A percentile compares a stretch with the other conserved stretches of the same genome.
phyloP scores from a whole-genome alignment of 1,139 yeast species.

The Kluyveromyces sp. region DNA sequence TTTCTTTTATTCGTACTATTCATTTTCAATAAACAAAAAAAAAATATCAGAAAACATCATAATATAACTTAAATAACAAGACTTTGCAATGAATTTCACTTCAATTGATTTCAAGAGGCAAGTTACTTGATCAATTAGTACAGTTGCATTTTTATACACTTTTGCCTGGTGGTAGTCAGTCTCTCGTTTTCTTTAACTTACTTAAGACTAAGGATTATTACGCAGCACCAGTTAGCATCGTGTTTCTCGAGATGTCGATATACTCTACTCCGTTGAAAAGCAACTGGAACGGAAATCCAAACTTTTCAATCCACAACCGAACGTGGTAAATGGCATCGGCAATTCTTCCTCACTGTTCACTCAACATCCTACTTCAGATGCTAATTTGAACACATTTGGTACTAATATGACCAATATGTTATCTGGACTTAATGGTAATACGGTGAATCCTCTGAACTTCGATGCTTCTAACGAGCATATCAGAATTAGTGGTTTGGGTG shows the following conservation, averaged over 20 bases:
- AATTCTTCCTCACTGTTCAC: neutral
- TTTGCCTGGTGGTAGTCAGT: no score
- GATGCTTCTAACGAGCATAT: slow-evolving; percentile 19
- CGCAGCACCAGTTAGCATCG: neutral
- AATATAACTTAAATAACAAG: neutral
- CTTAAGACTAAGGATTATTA: no score
- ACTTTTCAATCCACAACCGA: neutral
- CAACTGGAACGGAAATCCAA: slow-evolving; percentile 20
- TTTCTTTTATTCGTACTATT: neutral
- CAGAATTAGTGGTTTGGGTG: slow-evolving; percentile 21
- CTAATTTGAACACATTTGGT: neutral
- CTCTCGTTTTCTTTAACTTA: no score
- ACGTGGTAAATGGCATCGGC: neutral
- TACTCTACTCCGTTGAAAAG: slow-evolving; percentile 29
- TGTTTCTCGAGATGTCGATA: slow-evolving; percentile 15
- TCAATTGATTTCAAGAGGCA: no score
- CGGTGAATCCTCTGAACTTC: slow-evolving; percentile 6
- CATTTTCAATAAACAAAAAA: neutral
- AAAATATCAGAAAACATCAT: neutral
- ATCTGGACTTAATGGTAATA: neutral
- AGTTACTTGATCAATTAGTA: no score
- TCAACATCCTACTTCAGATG: neutral
- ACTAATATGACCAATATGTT: neutral
- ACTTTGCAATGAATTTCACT: no score
- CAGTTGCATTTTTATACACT: no score